Evolutionary conservation across 305 asterid species (phyloP).

Genomic region (Fraxinus greggii): DNA sequence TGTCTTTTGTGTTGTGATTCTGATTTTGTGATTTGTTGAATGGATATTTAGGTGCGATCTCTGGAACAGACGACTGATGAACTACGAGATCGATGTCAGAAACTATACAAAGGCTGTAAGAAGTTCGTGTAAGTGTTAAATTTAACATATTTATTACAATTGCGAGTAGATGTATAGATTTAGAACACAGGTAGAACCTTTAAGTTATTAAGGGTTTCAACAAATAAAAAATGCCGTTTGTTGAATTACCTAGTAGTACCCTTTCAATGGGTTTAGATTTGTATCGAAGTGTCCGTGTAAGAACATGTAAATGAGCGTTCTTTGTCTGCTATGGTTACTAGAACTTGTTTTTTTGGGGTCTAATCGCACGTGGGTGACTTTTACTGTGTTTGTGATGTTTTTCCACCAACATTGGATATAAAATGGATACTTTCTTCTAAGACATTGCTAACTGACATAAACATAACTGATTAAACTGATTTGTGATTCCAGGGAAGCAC

Average conservation of each 20-base stretch:
- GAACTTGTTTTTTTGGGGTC: neutral
- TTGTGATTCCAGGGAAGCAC: constrained; percentile 63
- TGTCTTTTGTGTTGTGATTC: constrained; percentile 5
- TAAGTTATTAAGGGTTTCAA: neutral
- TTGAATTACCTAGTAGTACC: neutral
- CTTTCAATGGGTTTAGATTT: neutral
- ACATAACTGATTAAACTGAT: neutral
- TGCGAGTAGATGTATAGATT: neutral
- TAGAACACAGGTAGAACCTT: neutral
- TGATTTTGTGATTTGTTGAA: constrained; percentile 14
- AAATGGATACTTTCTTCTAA: neutral
- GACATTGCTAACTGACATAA: neutral
- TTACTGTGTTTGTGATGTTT: neutral
- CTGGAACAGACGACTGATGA: constrained; percentile 82
- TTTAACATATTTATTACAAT: neutral
- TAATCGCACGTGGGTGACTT: neutral
- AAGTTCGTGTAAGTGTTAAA: constrained; percentile 72
- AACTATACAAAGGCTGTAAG: constrained; percentile 77
- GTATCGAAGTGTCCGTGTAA: neutral
- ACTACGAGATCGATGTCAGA: constrained; percentile 89
- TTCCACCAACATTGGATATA: neutral
- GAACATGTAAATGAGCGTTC: neutral
- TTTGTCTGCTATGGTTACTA: neutral
- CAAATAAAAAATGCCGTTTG: neutral
- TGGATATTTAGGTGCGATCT: constrained; percentile 62